phyloP scores from a whole-genome alignment of 2,329 filamentous ascomycete genomes.

The Phyllachora maydis region DNA sequence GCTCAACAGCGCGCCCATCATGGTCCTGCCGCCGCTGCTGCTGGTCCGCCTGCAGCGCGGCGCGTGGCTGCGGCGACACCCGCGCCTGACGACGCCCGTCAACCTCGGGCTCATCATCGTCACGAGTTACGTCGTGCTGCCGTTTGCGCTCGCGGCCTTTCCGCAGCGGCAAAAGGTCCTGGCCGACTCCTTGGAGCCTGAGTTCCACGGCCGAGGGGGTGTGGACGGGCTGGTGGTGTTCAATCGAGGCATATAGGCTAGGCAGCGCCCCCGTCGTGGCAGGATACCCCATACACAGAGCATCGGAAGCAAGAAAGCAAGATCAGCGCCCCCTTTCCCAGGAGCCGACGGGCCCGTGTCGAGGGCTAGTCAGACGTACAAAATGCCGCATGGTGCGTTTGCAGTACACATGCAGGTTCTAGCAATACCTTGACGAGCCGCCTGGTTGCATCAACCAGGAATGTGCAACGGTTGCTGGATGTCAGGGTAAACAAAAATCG shows the following conservation, averaged over 20 bases:
- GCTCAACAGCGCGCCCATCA: slow-evolving; percentile 87
- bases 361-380: too few relatives aligned
- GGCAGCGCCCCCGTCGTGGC: too few relatives aligned
- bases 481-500: too few relatives aligned
- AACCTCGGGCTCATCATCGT: slow-evolving; percentile 76
- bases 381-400: too few relatives aligned
- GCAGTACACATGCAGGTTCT: too few relatives aligned
- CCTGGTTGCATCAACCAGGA: too few relatives aligned
- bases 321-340: too few relatives aligned
- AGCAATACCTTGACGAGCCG: too few relatives aligned
- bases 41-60: slow-evolving; percentile 70
- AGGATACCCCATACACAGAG: too few relatives aligned
- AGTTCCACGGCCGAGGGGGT: slow-evolving; percentile 70
- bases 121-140: slow-evolving; percentile 75
- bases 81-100: slow-evolving; percentile 56
- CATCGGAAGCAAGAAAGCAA: too few relatives aligned
- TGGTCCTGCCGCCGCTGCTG: slow-evolving; percentile 81
- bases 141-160: slow-evolving; percentile 77
- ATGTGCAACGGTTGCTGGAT: too few relatives aligned
- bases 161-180: slow-evolving; percentile 73
- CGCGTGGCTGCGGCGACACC: slow-evolving; percentile 60
- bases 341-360: too few relatives aligned
- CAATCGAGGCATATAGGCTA: slow-evolving; percentile 65
- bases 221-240: slow-evolving; percentile 77
- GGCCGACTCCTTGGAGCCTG: slow-evolving; percentile 57